Conservation (phyloP, 2,329 filamentous ascomycete genomes). For the Arthrobotrys megalospora region DNA sequence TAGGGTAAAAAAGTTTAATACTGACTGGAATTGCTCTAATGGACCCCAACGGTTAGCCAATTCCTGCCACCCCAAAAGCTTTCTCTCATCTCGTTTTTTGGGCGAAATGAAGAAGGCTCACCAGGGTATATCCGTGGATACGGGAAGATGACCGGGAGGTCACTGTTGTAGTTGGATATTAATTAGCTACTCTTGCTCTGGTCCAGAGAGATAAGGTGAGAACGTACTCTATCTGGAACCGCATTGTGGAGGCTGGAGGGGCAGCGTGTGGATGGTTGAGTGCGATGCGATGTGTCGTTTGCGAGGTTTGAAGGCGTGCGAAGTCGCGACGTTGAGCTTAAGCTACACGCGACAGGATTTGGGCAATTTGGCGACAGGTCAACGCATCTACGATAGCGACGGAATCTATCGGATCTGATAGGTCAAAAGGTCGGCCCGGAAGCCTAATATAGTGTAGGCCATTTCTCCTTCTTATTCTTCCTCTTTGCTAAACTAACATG, state of each 20-base stretch:
- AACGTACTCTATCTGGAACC: constrained; percentile 64
- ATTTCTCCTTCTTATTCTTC: constrained; percentile 27
- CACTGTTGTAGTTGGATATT: constrained; percentile 67
- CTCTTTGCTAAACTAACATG: constrained; percentile 26
- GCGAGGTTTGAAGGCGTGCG: background rate
- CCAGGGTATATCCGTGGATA: constrained; percentile 75
- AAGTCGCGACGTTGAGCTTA: constrained; percentile 22
- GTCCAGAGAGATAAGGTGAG: background rate
- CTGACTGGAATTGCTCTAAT: constrained; percentile 72
- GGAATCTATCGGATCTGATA: constrained; percentile 17
- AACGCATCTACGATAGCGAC: constrained; percentile 28
- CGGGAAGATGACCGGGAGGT: constrained; percentile 74
- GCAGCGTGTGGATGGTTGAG: constrained; percentile 5
- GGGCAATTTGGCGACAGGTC: constrained; percentile 37
- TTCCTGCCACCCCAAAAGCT: constrained; percentile 39
- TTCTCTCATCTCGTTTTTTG: constrained; percentile 22
- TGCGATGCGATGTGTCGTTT: constrained; percentile 17
- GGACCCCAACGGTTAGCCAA: constrained; percentile 45
- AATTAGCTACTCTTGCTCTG: constrained; percentile 25
- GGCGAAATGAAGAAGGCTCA: constrained; percentile 64
- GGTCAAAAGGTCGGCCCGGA: constrained; percentile 23
- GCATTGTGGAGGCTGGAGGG: constrained; percentile 56
- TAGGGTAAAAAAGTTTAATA: constrained; percentile 36
- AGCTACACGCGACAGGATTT: constrained; percentile 43
- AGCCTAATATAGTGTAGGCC: constrained; percentile 13